phyloP scores from a whole-genome alignment of 345 rosid species.

The Carallia pectinifolia region DNA sequence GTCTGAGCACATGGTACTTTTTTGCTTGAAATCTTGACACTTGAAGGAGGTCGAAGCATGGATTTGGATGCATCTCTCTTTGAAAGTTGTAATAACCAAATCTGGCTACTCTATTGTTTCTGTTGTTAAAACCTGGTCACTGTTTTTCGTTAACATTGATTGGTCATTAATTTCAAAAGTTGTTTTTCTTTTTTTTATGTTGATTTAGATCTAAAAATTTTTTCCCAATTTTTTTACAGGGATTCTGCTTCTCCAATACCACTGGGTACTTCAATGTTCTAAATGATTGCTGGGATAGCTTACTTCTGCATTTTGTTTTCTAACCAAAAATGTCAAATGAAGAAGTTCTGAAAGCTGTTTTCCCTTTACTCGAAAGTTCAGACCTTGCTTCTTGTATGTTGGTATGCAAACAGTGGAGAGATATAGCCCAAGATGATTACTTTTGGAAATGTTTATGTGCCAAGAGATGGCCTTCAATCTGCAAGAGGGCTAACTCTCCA shows the following conservation, averaged over 20 bases:
- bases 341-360: constrained; percentile 79
- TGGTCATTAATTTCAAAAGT: neutral
- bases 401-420: constrained; percentile 84
- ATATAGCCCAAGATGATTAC: constrained; percentile 71
- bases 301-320: constrained; percentile 11
- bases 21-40: too few relatives aligned
- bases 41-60: neutral
- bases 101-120: neutral
- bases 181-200: neutral
- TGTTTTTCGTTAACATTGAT: neutral
- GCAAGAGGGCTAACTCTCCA: constrained; percentile 67
- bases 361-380: constrained; percentile 66
- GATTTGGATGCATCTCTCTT: neutral
- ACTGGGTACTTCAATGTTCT: neutral
- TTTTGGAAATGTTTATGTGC: constrained; percentile 89
- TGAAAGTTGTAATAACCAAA: neutral
- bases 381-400: constrained; percentile 81
- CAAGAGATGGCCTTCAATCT: constrained; percentile 88
- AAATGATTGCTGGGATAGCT: constrained; percentile 16
- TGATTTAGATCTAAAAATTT: constrained; percentile 9
- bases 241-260: neutral
- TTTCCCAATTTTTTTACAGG: constrained; percentile 9
- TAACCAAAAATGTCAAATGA: constrained; percentile 48
- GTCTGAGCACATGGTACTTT: too few relatives aligned
- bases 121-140: neutral